Evolutionary conservation across 805 yeast species (phyloP), one percentile per base, ranked within the genome.

Genomic region (Starmerella sp.): DNA sequence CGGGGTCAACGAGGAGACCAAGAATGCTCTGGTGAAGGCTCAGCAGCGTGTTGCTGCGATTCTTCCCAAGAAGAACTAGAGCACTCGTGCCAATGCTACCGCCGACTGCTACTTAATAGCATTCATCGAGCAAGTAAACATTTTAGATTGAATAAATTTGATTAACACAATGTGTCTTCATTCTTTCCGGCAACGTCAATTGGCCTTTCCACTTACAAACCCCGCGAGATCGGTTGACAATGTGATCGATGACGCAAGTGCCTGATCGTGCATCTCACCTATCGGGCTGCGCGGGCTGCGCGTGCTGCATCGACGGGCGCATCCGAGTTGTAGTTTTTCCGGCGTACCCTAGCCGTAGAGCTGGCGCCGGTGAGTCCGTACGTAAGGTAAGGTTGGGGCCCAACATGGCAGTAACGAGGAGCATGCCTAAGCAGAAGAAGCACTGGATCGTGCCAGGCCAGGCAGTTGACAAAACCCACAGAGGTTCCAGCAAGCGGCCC

Each of bases 51-150:
- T 42, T 10, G 48, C 47, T 28, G 32, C 39, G 7, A 32, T 35
- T 9, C 29, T 36, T 17, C 38, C 50, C 28, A 54, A 54, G 53
- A 48, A 42, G 45, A 42, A 54, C 42, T 50, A 49, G 44, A 48
- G 31, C 32, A 29, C 7, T 13, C 11, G 36, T 31, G 30, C 36
- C 22, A 31, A 17, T 15, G 36, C 48, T 44, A 44, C 37, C 28
- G 48, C 30, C 48, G 36, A 6, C 48, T 44, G 48, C 48, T 44
- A 44, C 48, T 44, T 44, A 44, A 17, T 44, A 44, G 48, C 48
- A 44, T 44, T 44, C 48, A 31, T 42, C n/a, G 45, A 42, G 45
- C 45, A 22, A 11, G 6, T 42, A 42, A 29, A 42, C 29, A 39
- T 39, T 39, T 39, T 8, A 39, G 29, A 39, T 39, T 39, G n/a